A percentile compares a stretch with the other conserved stretches of the same genome.
These are phyloP conservation scores for Akebia trifoliata DNA, from an alignment of 164 flowering plant species.

Conservation along the genomic window DNA sequence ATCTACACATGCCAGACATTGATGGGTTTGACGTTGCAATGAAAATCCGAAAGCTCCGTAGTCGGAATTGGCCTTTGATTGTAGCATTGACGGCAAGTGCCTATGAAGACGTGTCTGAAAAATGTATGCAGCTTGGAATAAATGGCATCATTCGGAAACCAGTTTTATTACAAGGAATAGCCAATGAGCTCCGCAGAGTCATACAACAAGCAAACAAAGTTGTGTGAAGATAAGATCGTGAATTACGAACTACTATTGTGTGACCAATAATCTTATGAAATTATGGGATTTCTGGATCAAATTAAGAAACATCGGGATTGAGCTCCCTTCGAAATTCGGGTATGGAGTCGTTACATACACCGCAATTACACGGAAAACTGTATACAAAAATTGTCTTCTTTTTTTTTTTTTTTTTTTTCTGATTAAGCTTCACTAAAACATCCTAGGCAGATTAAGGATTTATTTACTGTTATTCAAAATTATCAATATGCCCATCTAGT, in stretches of 20 bases:
- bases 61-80: slow-evolving; percentile 66
- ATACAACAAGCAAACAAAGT: slow-evolving; percentile 43
- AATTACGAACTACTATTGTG: slow-evolving; percentile 1
- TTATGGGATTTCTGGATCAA: background rate
- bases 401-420: slow-evolving; percentile 1
- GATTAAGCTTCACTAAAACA: background rate
- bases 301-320: slow-evolving; percentile 1
- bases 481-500: too few species aligned
- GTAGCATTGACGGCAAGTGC: slow-evolving; percentile 58
- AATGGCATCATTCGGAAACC: slow-evolving; percentile 81
- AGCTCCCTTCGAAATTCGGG: slow-evolving; percentile 5
- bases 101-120: slow-evolving; percentile 57
- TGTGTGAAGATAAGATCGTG: slow-evolving; percentile 11
- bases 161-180: slow-evolving; percentile 49
- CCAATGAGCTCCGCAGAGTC: slow-evolving; percentile 60
- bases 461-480: background rate
- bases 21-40: slow-evolving; percentile 79
- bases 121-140: slow-evolving; percentile 61
- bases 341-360: slow-evolving; percentile 1
- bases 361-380: slow-evolving; percentile 1
- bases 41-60: slow-evolving; percentile 56
- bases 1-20: slow-evolving; percentile 72
- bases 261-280: background rate
- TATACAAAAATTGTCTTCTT: slow-evolving; percentile 6
- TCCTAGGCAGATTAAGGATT: too few species aligned